Evolutionary conservation across 805 yeast species (phyloP).

Genomic region (Clavispora carvajalis): DNA sequence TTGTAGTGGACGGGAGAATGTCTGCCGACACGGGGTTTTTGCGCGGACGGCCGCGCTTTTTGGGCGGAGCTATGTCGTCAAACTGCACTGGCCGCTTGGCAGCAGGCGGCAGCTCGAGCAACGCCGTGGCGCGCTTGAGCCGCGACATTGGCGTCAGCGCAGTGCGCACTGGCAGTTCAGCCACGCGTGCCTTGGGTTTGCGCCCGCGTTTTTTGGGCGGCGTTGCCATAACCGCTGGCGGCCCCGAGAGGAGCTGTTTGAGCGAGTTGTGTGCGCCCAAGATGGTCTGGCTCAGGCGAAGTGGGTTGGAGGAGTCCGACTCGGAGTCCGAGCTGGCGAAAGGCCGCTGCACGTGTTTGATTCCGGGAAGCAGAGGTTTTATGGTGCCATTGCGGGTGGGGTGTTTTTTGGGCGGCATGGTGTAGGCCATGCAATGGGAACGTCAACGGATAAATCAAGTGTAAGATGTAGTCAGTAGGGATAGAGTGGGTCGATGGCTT

Average conservation of each 20-base stretch:
- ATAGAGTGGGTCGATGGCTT: no score
- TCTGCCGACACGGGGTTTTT: background rate
- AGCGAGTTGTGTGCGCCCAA: constrained; percentile 14
- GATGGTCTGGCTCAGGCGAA: constrained; percentile 10
- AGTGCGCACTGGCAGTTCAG: constrained; percentile 8
- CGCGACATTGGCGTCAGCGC: constrained; percentile 14
- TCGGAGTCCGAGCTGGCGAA: constrained; percentile 9
- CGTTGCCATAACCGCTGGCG: background rate
- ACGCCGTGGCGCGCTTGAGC: constrained; percentile 10
- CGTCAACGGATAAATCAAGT: no score
- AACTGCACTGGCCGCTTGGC: constrained; percentile 4
- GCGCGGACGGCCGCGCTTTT: constrained; percentile 2
- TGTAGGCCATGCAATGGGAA: background rate
- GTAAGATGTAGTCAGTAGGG: no score
- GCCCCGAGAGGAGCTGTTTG: constrained; percentile 13
- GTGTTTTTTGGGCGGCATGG: background rate
- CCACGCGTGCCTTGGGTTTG: constrained; percentile 1
- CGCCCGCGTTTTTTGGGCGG: constrained; percentile 5
- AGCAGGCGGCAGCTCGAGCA: constrained; percentile 6
- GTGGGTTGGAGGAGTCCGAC: constrained; percentile 1
- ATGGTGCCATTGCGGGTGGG: background rate
- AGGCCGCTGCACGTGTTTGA: background rate
- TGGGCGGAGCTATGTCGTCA: constrained; percentile 10
- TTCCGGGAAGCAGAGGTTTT: background rate
- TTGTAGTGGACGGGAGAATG: background rate